Evolutionary conservation across 345 rosid genomes (phyloP).

Genomic region (Gossypium arboreum): DNA sequence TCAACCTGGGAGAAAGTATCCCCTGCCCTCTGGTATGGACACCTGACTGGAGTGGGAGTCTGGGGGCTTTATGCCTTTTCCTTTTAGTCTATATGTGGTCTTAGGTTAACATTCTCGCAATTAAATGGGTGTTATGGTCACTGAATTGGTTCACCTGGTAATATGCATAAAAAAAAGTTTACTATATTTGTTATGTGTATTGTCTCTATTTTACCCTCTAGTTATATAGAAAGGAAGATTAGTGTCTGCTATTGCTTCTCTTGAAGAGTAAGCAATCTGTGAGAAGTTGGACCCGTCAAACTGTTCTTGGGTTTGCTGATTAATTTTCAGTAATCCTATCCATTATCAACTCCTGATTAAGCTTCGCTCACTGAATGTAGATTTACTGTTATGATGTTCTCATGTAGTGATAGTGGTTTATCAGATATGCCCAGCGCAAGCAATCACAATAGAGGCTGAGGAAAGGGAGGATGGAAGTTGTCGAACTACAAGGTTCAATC

Average conservation of each 20-base stretch:
- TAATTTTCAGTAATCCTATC: not conserved
- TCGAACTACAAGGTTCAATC: constrained; percentile 76
- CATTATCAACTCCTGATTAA: not conserved
- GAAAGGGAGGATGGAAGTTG: constrained; percentile 99
- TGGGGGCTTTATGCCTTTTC: not conserved
- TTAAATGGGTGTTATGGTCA: not conserved
- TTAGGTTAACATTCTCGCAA: not conserved
- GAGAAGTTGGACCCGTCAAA: not conserved
- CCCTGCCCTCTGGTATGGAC: not conserved
- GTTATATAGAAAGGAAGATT: constrained; percentile 4
- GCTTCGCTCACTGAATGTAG: not conserved
- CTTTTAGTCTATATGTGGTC: not conserved
- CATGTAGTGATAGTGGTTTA: constrained; percentile 17
- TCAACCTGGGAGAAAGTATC: not conserved
- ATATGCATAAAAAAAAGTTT: not conserved
- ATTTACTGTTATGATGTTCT: constrained; percentile 9
- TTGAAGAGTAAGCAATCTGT: not conserved
- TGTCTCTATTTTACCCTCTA: not conserved
- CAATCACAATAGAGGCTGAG: constrained; percentile 97
- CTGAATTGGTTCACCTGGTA: not conserved
- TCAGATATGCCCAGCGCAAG: constrained; percentile 95
- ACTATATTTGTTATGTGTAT: not conserved
- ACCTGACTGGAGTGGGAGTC: not conserved
- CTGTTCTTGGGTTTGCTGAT: not conserved
- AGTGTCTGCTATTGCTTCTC: not conserved